phyloP scores from a whole-genome alignment of 805 yeast species.

The Isabelozyma pseudorhagii region DNA sequence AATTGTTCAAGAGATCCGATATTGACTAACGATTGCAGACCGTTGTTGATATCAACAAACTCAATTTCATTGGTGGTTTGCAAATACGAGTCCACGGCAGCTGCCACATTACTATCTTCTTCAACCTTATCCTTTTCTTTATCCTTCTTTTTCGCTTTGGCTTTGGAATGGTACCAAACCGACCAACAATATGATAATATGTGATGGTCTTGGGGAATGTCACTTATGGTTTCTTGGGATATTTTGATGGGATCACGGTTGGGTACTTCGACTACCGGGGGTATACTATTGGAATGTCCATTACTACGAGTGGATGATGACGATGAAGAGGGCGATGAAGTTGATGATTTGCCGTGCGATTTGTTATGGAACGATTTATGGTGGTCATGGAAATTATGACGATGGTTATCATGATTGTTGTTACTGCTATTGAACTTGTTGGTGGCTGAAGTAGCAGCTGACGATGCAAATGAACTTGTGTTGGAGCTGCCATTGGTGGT shows the following conservation, averaged over 20 bases:
- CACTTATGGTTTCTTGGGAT: conserved; percentile 26
- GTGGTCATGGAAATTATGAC: not conserved
- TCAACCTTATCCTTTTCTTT: conserved; percentile 11
- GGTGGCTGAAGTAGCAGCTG: not conserved
- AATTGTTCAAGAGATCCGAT: conserved; percentile 52
- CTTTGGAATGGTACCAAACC: conserved; percentile 45
- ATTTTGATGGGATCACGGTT: conserved; percentile 34
- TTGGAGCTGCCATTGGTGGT: not conserved
- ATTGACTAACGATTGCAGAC: conserved; percentile 15
- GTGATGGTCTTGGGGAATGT: conserved; percentile 31
- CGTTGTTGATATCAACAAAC: conserved; percentile 27
- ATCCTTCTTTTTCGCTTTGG: conserved; percentile 15
- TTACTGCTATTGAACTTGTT: not conserved
- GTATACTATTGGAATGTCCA: not conserved
- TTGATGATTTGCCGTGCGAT: not conserved
- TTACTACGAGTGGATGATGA: not conserved
- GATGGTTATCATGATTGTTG: not conserved
- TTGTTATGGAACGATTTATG: conserved; percentile 3
- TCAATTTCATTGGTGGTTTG: conserved; percentile 44
- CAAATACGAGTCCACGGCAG: conserved; percentile 41
- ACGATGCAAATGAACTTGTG: not conserved
- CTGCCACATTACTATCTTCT: conserved; percentile 12
- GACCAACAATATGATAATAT: conserved; percentile 48
- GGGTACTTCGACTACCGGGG: conserved; percentile 21
- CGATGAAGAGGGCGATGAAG: not conserved